Conservation (phyloP, 371 early-diverging fungal genomes). For the Entomophthora muscae region DNA sequence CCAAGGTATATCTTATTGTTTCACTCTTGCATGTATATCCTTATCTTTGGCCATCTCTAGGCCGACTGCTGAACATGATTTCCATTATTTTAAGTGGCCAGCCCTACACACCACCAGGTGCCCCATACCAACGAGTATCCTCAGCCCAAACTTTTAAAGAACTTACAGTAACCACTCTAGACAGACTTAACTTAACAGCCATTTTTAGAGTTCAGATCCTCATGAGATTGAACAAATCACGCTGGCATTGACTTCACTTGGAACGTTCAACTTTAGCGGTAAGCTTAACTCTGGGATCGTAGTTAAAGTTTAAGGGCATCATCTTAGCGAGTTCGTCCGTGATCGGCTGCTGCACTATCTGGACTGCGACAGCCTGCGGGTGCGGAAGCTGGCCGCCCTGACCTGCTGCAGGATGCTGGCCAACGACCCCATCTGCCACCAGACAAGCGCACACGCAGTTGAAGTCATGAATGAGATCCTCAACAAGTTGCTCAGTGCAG, state of each 20-base stretch:
- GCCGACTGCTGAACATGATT: conserved; percentile 72
- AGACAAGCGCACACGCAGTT: conserved; percentile 67
- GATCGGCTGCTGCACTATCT: conserved; percentile 73
- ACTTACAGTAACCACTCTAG: neutral
- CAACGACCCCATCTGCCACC: conserved; percentile 51
- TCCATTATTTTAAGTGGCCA: conserved; percentile 72
- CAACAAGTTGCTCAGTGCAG: conserved; percentile 70
- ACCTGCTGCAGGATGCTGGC: conserved; percentile 73
- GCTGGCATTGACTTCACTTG: conserved; percentile 72
- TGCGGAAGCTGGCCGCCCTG: conserved; percentile 74
- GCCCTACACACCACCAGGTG: conserved; percentile 67
- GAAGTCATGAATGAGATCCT: conserved; percentile 79
- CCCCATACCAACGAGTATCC: conserved; percentile 23
- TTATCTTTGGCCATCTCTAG: conserved; percentile 27
- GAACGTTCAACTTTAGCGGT: conserved; percentile 71
- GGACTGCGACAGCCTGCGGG: conserved; percentile 62
- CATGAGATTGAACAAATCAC: conserved; percentile 43
- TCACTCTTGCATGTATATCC: no score
- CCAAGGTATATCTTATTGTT: conserved; percentile 40
- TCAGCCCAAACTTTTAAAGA: conserved; percentile 5
- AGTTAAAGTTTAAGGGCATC: conserved; percentile 29
- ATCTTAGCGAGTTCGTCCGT: conserved; percentile 78
- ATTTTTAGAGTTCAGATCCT: neutral
- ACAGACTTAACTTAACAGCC: no score
- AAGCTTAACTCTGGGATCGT: neutral